phyloP scores from a whole-genome alignment of 2,329 filamentous ascomycete genomes.

The Botrytis fragariae region DNA sequence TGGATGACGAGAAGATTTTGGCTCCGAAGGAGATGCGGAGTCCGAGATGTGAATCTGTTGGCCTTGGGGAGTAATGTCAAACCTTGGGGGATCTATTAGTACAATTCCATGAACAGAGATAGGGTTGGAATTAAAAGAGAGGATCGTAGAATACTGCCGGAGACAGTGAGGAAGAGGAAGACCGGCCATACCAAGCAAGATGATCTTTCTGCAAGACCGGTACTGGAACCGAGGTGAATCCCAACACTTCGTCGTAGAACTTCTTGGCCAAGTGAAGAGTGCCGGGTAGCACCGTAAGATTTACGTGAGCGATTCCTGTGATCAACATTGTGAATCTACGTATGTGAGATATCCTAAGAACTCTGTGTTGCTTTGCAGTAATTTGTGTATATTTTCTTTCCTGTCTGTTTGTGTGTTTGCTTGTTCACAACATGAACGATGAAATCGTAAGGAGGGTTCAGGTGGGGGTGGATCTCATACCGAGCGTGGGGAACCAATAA shows the following conservation, averaged over 20 bases:
- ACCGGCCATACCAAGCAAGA: slow-evolving; percentile 51
- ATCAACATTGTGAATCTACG: slow-evolving; percentile 38
- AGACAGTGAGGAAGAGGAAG: neutral
- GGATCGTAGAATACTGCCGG: neutral
- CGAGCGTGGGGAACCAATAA: neutral
- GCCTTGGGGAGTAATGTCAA: slow-evolving; percentile 53
- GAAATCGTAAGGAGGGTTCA: neutral
- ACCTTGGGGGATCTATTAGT: slow-evolving; percentile 37
- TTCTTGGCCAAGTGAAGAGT: slow-evolving; percentile 50
- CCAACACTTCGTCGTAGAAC: slow-evolving; percentile 57
- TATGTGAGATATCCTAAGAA: neutral
- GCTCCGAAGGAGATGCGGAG: slow-evolving; percentile 40
- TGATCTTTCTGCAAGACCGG: slow-evolving; percentile 50
- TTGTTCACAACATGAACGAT: neutral
- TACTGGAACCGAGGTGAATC: slow-evolving; percentile 51
- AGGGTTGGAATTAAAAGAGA: neutral
- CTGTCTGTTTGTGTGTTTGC: neutral
- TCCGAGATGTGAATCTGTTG: slow-evolving; percentile 58
- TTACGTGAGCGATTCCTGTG: slow-evolving; percentile 55
- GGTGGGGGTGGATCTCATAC: slow-evolving; percentile 3
- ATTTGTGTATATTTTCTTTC: neutral
- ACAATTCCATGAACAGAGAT: neutral
- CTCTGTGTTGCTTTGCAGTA: neutral
- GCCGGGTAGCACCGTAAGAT: slow-evolving; percentile 54
- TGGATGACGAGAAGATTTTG: slow-evolving; percentile 51